Percentiles rank a stretch among this genome's conserved stretches.
These are phyloP conservation scores for Fagus sylvatica DNA, from an alignment of 306 rosid species.

Conservation along the genomic window DNA sequence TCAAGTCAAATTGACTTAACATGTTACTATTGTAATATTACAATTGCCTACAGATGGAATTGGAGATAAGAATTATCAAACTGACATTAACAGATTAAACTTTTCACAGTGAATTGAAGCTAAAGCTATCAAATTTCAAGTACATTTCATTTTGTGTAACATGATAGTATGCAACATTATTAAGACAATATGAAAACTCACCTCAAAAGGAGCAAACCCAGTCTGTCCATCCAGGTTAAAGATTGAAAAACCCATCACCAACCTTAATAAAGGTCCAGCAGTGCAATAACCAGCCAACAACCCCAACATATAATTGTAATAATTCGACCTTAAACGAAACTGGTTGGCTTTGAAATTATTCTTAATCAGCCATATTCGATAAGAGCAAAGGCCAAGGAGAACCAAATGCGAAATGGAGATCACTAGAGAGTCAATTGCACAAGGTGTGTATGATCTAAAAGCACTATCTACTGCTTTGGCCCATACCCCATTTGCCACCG, in stretches of 20 bases:
- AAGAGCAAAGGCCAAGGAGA: constrained; percentile 59
- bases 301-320: constrained; percentile 55
- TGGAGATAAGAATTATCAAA: not conserved
- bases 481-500: constrained; percentile 63
- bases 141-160: not conserved
- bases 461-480: constrained; percentile 54
- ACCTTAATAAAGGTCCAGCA: constrained; percentile 62
- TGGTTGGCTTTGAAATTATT: constrained; percentile 47
- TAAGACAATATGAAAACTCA: constrained; percentile 22
- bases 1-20: not conserved
- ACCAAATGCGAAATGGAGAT: constrained; percentile 64
- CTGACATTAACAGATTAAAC: not conserved
- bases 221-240: constrained; percentile 52
- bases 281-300: constrained; percentile 56
- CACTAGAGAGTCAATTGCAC: constrained; percentile 73
- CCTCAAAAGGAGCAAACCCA: constrained; percentile 80
- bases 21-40: constrained; percentile 1
- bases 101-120: not conserved
- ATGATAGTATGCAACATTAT: not conserved
- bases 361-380: constrained; percentile 58
- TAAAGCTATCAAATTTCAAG: constrained; percentile 8
- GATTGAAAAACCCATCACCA: constrained; percentile 48
- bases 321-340: constrained; percentile 61
- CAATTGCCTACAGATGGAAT: not conserved
- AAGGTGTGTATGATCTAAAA: constrained; percentile 83